Evolutionary conservation across 169 alveolate genomes (phyloP), one percentile per base, ranked within the genome.

Genomic region (Gregarina niphandrodes): DNA sequence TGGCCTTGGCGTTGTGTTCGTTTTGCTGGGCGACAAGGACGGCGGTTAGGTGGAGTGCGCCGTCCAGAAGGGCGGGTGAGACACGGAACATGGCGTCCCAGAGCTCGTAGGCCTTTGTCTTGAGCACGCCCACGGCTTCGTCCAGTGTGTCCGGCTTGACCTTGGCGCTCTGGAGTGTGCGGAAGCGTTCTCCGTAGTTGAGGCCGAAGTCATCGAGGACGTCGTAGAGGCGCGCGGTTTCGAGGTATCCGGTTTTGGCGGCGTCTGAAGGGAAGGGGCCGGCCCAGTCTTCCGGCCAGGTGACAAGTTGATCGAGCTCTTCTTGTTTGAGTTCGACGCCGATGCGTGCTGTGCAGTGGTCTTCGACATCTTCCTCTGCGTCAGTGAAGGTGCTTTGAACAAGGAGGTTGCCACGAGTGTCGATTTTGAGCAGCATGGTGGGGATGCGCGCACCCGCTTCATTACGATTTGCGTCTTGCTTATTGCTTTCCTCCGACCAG

Each of bases 31-130:
- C 26, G 13, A 55, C 29, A n/a, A 60, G 41, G 2, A 45, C 20
- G 0, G 55, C 54, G 11, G 60, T 53, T 12, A 54, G 42, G 37
- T 61, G 72, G 21, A 61, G 40, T 16, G 72, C 61, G 13, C 72
- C 72, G 47, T 61, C 72, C 12, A 61, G 46, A 16, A 61, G 43
- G 3, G 72, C 57, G 6, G 72, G 72, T 40, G 54, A 67, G 18
- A 56, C 22, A 6, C 34, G 28, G 47, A 61, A 61, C 3, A n/a
- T n/a, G n/a, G n/a, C n/a, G n/a, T n/a, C n/a, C n/a, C n/a, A n/a
- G n/a, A n/a, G n/a, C n/a, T n/a, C n/a, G n/a, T n/a, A n/a, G n/a
- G n/a, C n/a, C n/a, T n/a, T n/a, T n/a, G n/a, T n/a, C n/a, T n/a
- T n/a, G n/a, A n/a, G n/a, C n/a, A n/a, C n/a, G n/a, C n/a, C n/a